phyloP scores from a whole-genome alignment of 2,329 filamentous ascomycete genomes.

The Ilyonectria destructans region DNA sequence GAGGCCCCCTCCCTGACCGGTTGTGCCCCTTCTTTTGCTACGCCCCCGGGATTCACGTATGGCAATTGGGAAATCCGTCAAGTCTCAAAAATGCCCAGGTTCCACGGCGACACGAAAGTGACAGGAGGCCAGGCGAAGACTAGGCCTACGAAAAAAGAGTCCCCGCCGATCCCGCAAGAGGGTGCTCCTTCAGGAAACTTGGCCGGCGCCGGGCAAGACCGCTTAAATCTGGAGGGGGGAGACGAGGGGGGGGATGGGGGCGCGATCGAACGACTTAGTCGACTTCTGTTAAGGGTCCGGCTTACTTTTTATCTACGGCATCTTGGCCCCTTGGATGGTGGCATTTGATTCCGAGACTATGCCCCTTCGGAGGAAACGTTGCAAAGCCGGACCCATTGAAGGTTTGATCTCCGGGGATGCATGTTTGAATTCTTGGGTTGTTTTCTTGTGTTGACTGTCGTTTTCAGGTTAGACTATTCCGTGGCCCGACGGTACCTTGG shows the following conservation, averaged over 20 bases:
- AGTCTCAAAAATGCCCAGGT: constrained; percentile 21
- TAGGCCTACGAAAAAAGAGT: background rate
- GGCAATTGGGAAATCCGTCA: constrained; percentile 8
- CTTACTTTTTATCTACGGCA: constrained; percentile 12
- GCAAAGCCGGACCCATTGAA: constrained; percentile 7
- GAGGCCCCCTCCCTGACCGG: constrained; percentile 10
- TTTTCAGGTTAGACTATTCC: constrained; percentile 4
- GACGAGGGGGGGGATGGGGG: background rate
- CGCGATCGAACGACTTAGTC: constrained; percentile 25
- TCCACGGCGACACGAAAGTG: constrained; percentile 27
- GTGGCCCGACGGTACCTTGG: constrained; percentile 10
- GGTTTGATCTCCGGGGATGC: constrained; percentile 20
- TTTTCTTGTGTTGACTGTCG: constrained; percentile 1
- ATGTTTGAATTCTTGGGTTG: constrained; percentile 12
- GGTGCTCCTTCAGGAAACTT: constrained; percentile 28
- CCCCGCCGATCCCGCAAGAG: constrained; percentile 29
- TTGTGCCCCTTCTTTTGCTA: background rate
- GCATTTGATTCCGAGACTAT: constrained; percentile 28
- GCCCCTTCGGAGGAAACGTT: constrained; percentile 17
- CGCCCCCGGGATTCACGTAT: no score
- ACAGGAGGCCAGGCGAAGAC: constrained; percentile 7
- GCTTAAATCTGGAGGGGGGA: constrained; percentile 16
- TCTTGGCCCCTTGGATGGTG: constrained; percentile 11
- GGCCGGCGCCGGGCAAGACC: constrained; percentile 19
- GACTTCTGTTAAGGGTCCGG: constrained; percentile 18